A percentile compares a stretch with the other conserved stretches of the same genome.
Conservation (phyloP, 495 filamentous ascomycete genomes). For the Platismatia glauca region DNA sequence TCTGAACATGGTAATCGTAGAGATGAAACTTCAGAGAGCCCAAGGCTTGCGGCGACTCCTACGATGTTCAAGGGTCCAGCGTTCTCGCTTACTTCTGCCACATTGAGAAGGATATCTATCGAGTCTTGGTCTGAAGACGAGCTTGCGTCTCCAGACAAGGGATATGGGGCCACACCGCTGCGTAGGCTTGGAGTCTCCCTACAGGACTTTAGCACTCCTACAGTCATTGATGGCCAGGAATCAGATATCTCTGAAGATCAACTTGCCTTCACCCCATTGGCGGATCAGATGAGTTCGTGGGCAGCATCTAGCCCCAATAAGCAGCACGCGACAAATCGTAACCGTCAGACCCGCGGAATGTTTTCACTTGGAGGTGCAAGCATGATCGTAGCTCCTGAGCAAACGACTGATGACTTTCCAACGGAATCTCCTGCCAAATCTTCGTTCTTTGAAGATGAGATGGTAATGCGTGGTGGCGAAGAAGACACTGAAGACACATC, state of each 20-base stretch:
- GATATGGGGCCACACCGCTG: slow-evolving; percentile 21
- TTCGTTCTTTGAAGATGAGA: slow-evolving; percentile 51
- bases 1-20: slow-evolving; percentile 12
- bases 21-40: slow-evolving; percentile 1
- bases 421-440: slow-evolving; percentile 27
- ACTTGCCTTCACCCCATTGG: slow-evolving; percentile 46
- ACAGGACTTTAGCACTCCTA: slow-evolving; percentile 26
- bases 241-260: slow-evolving; percentile 23
- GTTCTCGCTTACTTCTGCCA: slow-evolving; percentile 13
- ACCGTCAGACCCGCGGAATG: slow-evolving; percentile 31
- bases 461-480: slow-evolving; percentile 38
- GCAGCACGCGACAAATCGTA: slow-evolving; percentile 28
- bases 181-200: slow-evolving; percentile 28
- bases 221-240: not conserved
- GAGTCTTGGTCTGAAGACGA: slow-evolving; percentile 49
- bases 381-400: not conserved
- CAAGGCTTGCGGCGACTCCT: not conserved
- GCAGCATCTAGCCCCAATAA: slow-evolving; percentile 44
- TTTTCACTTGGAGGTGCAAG: slow-evolving; percentile 32
- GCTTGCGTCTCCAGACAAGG: slow-evolving; percentile 32
- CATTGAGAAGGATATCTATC: slow-evolving; percentile 24
- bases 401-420: slow-evolving; percentile 14
- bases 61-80: not conserved
- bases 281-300: slow-evolving; percentile 52
- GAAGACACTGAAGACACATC: slow-evolving; percentile 24